Evolutionary conservation across 2,329 filamentous ascomycete genomes (phyloP), one percentile per base, ranked within the genome.

Genomic region (Zymoseptoria brevis): DNA sequence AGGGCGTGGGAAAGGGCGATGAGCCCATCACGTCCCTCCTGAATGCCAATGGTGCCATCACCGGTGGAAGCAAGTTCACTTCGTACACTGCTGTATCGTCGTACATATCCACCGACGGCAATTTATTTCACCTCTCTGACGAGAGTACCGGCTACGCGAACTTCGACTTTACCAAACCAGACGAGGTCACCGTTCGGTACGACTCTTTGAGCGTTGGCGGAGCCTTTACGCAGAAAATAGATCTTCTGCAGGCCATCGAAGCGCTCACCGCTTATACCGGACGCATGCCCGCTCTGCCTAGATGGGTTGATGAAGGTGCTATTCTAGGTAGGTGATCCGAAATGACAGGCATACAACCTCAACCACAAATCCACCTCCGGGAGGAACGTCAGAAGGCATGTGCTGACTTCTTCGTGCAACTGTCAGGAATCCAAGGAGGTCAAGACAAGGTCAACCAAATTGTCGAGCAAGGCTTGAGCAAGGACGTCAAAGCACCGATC

Each of bases 401-500:
- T 4, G 35, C 35, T 45, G 35, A 45, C 16, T 16, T 13, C 35
- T 16, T 16, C 35, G 2, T 45, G 13, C 13, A 16, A 45, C 6
- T 45, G 5, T 2, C 35, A 45, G 35, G 71, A n/a, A 72, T 74
- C 49, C 72, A 74, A 60, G 72, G 72, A 35, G 72, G 72, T 1
- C 69, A 74, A 58, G 61, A 62, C 16, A 74, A 74, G 64, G 72
- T 74, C 24, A 68, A 72, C 30, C 51, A 60, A 0, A 73, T 74
- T 50, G 68, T 74, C n/a, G 52, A 70, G 29, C 63, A 70, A 52
- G 72, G 72, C 9, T 58, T 72, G 1, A 56, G 54, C 19, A 5
- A 50, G n/a, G 57, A 67, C 9, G 58, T 67, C 16, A 62, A 63
- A 8, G 71, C 69, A 50, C 72, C 72, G 4, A 69, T 74, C 53